Percentiles rank a stretch among this genome's conserved stretches.
These are phyloP conservation scores for Krasilnikovozyma curviuscula DNA, from an alignment of 768 basidiomycete species.

Conservation along the genomic window DNA sequence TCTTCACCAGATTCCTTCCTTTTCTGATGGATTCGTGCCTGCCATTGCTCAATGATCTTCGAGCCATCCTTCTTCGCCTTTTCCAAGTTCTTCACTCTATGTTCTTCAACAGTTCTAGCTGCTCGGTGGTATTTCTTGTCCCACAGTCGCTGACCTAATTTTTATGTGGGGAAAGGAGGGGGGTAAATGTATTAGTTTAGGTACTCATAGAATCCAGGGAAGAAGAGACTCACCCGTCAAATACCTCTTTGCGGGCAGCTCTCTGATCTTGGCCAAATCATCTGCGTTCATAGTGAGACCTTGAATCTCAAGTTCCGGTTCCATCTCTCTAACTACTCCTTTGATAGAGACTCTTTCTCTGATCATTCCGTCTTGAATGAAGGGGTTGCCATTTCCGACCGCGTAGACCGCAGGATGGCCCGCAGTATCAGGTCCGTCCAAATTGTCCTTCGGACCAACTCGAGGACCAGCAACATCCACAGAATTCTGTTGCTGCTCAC, in stretches of 20 bases:
- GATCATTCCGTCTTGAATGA: constrained; percentile 45
- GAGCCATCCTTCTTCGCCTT: constrained; percentile 44
- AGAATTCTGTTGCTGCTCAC: not conserved
- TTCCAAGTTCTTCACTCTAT: constrained; percentile 45
- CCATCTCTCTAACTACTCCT: constrained; percentile 66
- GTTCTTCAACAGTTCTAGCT: constrained; percentile 41
- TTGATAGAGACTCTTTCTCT: constrained; percentile 70
- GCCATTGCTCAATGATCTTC: constrained; percentile 36
- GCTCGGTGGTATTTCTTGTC: constrained; percentile 48
- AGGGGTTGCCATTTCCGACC: constrained; percentile 14
- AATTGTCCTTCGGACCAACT: not conserved
- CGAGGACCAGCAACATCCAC: constrained; percentile 4
- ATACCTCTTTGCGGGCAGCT: constrained; percentile 13
- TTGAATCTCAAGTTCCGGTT: constrained; percentile 44
- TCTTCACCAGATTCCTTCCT: too few relatives aligned
- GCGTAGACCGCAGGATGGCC: constrained; percentile 6
- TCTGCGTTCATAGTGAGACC: constrained; percentile 47
- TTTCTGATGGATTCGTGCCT: constrained; percentile 25
- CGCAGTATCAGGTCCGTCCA: constrained; percentile 4
- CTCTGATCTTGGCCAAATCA: constrained; percentile 39
- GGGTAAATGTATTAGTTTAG: too few relatives aligned
- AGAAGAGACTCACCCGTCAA: too few relatives aligned
- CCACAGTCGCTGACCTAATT: constrained; percentile 38
- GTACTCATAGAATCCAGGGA: too few relatives aligned
- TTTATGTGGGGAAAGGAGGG: too few relatives aligned